phyloP scores from a whole-genome alignment of 768 basidiomycete genomes.

The Lyophyllum decastes region DNA sequence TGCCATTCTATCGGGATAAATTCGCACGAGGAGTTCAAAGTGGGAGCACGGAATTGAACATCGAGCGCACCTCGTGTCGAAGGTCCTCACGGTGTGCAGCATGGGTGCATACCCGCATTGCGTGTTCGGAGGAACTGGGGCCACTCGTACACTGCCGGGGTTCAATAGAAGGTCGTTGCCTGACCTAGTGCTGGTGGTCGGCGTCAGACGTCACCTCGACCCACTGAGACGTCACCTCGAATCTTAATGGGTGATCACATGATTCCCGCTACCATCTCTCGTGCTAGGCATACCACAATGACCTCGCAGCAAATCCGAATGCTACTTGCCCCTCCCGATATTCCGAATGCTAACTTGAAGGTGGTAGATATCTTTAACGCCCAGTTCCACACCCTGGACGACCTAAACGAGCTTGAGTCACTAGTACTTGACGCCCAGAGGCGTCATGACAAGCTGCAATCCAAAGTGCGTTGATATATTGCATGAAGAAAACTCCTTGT shows the following conservation, averaged over 20 bases:
- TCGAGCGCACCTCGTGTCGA: too few species aligned
- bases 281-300: too few species aligned
- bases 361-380: slow-evolving; percentile 43
- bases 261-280: not conserved
- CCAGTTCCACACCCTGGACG: slow-evolving; percentile 47
- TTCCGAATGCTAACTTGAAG: slow-evolving; percentile 33
- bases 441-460: slow-evolving; percentile 40
- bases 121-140: too few species aligned
- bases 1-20: not conserved
- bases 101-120: not conserved
- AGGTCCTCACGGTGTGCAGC: not conserved
- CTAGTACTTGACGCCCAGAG: slow-evolving; percentile 43
- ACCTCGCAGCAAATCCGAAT: slow-evolving; percentile 39
- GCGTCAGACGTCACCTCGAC: too few species aligned
- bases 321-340: slow-evolving; percentile 51
- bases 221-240: too few species aligned
- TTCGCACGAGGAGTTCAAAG: not conserved
- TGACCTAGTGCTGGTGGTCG: too few species aligned
- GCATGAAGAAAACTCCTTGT: slow-evolving; percentile 19
- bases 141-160: too few species aligned
- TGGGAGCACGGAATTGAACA: not conserved
- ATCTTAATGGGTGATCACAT: not conserved
- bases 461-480: slow-evolving; percentile 41
- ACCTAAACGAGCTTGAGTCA: slow-evolving; percentile 49
- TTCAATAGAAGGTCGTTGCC: too few species aligned